Evolutionary conservation across 495 filamentous ascomycete genomes (phyloP).

Genomic region (Hypoxylon rickii): DNA sequence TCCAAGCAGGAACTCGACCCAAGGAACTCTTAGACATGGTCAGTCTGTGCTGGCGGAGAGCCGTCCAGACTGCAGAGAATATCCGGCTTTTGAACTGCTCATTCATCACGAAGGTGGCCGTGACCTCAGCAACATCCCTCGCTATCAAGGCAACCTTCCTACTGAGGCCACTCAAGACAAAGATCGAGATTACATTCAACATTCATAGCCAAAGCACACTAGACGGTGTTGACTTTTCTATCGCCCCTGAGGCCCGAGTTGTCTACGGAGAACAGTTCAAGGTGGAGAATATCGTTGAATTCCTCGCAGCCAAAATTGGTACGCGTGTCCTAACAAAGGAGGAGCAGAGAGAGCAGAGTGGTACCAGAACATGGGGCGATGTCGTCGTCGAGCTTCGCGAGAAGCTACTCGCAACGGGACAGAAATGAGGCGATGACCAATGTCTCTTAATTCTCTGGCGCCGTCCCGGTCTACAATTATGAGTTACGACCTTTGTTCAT

Average conservation of each 20-base stretch:
- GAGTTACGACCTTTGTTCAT: conserved; percentile 30
- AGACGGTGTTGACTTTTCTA: conserved; percentile 50
- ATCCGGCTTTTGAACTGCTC: conserved; percentile 58
- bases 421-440: conserved; percentile 41
- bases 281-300: conserved; percentile 65
- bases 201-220: conserved; percentile 30
- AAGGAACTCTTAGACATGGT: conserved; percentile 61
- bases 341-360: conserved; percentile 29
- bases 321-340: conserved; percentile 39
- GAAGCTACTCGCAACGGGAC: conserved; percentile 59
- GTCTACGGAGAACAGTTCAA: conserved; percentile 72
- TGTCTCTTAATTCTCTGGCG: background rate
- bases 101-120: conserved; percentile 47
- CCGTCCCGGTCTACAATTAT: conserved; percentile 14
- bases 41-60: conserved; percentile 63
- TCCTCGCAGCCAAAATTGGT: conserved; percentile 56
- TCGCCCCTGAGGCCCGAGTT: conserved; percentile 54
- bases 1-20: conserved; percentile 54
- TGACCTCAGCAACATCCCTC: conserved; percentile 61
- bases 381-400: conserved; percentile 60
- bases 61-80: conserved; percentile 54
- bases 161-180: conserved; percentile 60
- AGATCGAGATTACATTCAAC: conserved; percentile 60
- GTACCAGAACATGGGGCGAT: conserved; percentile 55
- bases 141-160: conserved; percentile 58